phyloP scores from a whole-genome alignment of 148 eudicot species.

The Vaccinium darrowii region DNA sequence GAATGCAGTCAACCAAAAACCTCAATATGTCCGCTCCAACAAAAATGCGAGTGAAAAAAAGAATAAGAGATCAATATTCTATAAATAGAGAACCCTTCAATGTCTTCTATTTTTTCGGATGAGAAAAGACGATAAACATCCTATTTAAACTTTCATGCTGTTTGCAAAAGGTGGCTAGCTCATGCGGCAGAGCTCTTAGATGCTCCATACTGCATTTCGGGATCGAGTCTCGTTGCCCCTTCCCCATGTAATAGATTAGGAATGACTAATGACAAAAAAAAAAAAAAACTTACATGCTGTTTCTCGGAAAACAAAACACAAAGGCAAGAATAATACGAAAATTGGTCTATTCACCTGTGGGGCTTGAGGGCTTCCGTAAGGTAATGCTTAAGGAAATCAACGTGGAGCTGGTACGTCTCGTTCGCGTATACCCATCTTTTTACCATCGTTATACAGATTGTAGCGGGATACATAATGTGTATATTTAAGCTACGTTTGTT shows the following conservation, averaged over 20 bases:
- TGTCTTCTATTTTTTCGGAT: background rate
- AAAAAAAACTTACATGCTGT: too few relatives aligned
- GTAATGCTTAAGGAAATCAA: constrained; percentile 71
- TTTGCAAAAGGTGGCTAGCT: background rate
- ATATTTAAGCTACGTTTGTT: too few relatives aligned
- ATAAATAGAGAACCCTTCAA: background rate
- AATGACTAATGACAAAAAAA: too few relatives aligned
- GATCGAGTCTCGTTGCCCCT: too few relatives aligned
- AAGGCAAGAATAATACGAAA: background rate
- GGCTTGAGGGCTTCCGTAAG: constrained; percentile 53
- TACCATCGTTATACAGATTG: background rate
- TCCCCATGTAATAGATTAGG: too few relatives aligned
- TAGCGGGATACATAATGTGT: too few relatives aligned
- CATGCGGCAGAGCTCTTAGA: too few relatives aligned
- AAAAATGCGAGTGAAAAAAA: background rate
- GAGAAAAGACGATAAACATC: background rate
- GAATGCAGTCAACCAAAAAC: background rate
- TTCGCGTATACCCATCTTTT: constrained; percentile 57
- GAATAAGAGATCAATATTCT: background rate
- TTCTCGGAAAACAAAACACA: background rate
- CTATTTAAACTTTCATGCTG: background rate
- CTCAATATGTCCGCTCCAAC: background rate
- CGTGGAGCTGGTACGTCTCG: constrained; percentile 61
- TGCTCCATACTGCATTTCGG: too few relatives aligned
- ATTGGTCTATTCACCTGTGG: constrained; percentile 44